A percentile compares a stretch with the other conserved stretches of the same genome.
Conservation (phyloP, 2,329 filamentous ascomycete genomes). For the Fusarium sp. region DNA sequence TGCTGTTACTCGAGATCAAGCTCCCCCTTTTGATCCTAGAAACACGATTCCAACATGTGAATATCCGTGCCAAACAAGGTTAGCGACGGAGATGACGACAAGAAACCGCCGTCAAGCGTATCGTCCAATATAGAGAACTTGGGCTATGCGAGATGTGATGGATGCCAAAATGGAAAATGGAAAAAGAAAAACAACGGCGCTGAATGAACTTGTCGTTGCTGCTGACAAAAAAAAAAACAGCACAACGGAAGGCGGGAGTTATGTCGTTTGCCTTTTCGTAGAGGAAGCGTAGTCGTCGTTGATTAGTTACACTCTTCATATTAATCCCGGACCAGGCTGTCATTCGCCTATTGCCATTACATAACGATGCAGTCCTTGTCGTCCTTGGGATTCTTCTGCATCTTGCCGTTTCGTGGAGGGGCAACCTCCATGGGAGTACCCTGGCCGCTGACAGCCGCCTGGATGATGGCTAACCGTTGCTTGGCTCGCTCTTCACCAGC, state of each 20-base stretch:
- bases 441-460: conserved; percentile 74
- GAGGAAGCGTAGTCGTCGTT: conserved; percentile 22
- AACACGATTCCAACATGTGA: conserved; percentile 9
- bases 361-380: conserved; percentile 68
- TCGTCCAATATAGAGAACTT: conserved; percentile 8
- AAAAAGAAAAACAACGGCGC: conserved; percentile 20
- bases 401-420: conserved; percentile 59
- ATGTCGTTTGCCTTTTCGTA: background rate
- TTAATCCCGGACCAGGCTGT: conserved; percentile 6
- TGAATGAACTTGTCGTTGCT: background rate
- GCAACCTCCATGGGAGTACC: conserved; percentile 65
- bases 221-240: background rate
- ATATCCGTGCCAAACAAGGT: conserved; percentile 8
- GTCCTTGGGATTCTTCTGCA: conserved; percentile 58
- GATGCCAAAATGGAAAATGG: conserved; percentile 30
- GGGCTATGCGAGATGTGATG: conserved; percentile 20
- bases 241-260: background rate
- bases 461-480: conserved; percentile 85
- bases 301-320: conserved; percentile 32
- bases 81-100: conserved; percentile 14
- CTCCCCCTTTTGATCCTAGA: conserved; percentile 16
- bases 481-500: conserved; percentile 89
- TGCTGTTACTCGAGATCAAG: background rate
- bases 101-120: conserved; percentile 11
- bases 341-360: conserved; percentile 45